Evolutionary conservation across 768 basidiomycete species (phyloP), one percentile per base, ranked within the genome.

Genomic region (Lepiota venenata): DNA sequence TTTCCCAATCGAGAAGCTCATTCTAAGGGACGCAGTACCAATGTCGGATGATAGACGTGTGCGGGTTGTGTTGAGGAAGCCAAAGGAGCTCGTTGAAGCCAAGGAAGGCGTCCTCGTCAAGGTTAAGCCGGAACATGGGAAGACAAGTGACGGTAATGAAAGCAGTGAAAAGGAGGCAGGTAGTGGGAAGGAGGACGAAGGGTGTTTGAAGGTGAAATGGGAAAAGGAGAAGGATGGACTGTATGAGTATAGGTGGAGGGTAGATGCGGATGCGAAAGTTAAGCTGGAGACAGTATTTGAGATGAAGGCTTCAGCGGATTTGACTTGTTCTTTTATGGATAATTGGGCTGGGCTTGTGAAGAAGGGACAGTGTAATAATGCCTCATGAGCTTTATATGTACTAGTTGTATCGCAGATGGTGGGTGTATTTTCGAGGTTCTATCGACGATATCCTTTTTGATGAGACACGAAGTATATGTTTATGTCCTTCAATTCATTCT

Each of bases 141-240:
- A 74, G 38, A 47, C 38, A 14, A 52, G 56, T 15, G 66, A 61
- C n/a, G 47, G 67, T 32, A 70, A 58, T 48, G 71, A 74, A 32
- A 58, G 50, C 38, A 74, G 72, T 73, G 60, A 65, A 53, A 69
- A 69, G 43, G 56, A 64, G 5, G 68, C 66, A 0, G 71, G 75
- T 58, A 70, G 70, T 52, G 72, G 73, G 48, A 74, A 73, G 50
- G 74, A 73, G 1, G 80, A 61, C 48, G 69, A 75, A 29, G 58
- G 70, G 42, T 56, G 65, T 6, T 69, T 69, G 1, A 73, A 77
- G 60, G 71, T 70, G 47, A 74, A 73, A 50, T 76, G 75, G 54
- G 74, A 74, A 3, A 80, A 77, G 1, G 74, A 77, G 66, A 78
- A 79, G 66, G 77, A 82, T 42, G 84, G 84, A 1, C 71, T 71